Conservation (phyloP, 805 yeast species). For the Metschnikowia corniflorae region DNA sequence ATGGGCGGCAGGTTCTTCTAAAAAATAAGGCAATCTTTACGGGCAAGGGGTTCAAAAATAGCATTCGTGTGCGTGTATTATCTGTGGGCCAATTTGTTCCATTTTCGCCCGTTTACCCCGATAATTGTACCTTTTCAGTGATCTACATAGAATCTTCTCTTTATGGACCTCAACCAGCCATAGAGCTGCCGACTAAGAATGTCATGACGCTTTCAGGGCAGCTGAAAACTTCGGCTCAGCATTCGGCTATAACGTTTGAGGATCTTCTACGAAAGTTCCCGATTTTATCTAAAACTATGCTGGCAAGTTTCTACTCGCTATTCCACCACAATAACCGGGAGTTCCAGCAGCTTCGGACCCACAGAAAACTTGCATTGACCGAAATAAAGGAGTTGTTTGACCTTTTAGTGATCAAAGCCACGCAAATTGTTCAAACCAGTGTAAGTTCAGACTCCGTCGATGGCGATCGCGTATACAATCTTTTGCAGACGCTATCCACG, state of each 20-base stretch:
- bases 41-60: conserved; percentile 53
- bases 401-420: conserved; percentile 33
- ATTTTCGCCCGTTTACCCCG: conserved; percentile 58
- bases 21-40: conserved; percentile 54
- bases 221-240: background rate
- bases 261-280: conserved; percentile 37
- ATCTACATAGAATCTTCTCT: conserved; percentile 48
- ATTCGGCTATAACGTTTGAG: conserved; percentile 28
- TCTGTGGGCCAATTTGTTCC: conserved; percentile 47
- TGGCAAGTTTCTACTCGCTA: conserved; percentile 34
- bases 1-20: conserved; percentile 52
- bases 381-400: conserved; percentile 31
- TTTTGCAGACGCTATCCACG: conserved; percentile 28
- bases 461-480: conserved; percentile 31
- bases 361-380: conserved; percentile 24
- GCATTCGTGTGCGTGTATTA: conserved; percentile 42
- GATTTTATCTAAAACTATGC: conserved; percentile 36
- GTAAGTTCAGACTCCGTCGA: conserved; percentile 32
- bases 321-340: conserved; percentile 41
- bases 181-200: background rate
- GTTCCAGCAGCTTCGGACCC: conserved; percentile 28
- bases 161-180: conserved; percentile 9
- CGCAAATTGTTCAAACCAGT: conserved; percentile 35
- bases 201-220: background rate
- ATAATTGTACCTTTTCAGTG: conserved; percentile 53